These are phyloP conservation scores for Macadamia integrifolia DNA, from an alignment of 164 flowering plant species.

Conservation along the genomic window DNA sequence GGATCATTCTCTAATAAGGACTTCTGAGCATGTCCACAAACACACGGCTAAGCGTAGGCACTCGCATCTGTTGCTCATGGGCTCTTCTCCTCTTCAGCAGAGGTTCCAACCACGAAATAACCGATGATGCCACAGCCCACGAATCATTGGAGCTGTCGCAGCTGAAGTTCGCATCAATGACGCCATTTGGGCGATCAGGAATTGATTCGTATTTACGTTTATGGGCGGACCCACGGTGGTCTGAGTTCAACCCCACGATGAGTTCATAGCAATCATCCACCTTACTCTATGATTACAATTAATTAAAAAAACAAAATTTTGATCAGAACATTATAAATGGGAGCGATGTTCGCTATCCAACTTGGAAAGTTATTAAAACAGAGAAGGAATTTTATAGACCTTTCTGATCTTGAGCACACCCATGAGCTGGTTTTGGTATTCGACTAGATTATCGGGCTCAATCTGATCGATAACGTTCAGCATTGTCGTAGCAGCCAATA, in stretches of 20 bases:
- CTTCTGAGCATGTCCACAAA: slow-evolving; percentile 26
- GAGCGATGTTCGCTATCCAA: too few species aligned
- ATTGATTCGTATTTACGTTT: slow-evolving; percentile 15
- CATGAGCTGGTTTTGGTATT: slow-evolving; percentile 33
- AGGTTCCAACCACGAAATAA: slow-evolving; percentile 49
- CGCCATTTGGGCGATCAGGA: slow-evolving; percentile 27
- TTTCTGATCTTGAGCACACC: slow-evolving; percentile 33
- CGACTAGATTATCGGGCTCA: slow-evolving; percentile 24
- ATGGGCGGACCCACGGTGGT: not conserved
- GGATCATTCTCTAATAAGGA: slow-evolving; percentile 7
- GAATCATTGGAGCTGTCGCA: slow-evolving; percentile 41
- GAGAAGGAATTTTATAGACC: slow-evolving; percentile 14
- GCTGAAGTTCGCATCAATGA: slow-evolving; percentile 3
- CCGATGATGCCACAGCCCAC: slow-evolving; percentile 31
- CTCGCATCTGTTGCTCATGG: slow-evolving; percentile 40
- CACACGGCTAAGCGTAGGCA: slow-evolving; percentile 31
- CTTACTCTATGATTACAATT: slow-evolving; percentile 18
- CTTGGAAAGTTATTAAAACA: not conserved
- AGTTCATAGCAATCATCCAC: too few species aligned
- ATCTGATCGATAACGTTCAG: slow-evolving; percentile 32
- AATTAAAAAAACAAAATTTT: slow-evolving; percentile 10
- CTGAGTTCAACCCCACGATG: not conserved
- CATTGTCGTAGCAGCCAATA: slow-evolving; percentile 18
- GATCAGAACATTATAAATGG: not conserved
- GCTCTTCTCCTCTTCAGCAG: slow-evolving; percentile 48